phyloP scores from a whole-genome alignment of 495 filamentous ascomycete species.

The Saxophila tyrrhenica region DNA sequence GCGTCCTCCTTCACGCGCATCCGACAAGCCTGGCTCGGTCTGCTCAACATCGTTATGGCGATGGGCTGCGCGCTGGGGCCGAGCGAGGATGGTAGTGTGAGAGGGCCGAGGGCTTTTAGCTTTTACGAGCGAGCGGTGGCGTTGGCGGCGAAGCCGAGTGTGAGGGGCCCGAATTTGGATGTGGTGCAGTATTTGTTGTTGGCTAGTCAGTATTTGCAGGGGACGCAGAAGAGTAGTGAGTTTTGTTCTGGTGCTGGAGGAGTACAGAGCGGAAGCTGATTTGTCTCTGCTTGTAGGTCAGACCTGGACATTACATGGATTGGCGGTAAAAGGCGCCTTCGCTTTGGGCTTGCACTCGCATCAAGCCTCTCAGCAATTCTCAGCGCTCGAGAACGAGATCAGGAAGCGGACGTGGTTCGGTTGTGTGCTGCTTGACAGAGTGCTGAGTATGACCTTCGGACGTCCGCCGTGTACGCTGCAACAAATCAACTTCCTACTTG shows the following conservation, averaged over 20 bases:
- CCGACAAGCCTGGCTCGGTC: neutral
- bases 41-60: neutral
- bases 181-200: neutral
- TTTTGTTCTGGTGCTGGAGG: too few species aligned
- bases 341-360: neutral
- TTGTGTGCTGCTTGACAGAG: neutral
- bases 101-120: neutral
- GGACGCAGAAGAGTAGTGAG: too few species aligned
- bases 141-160: neutral
- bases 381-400: neutral
- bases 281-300: too few species aligned
- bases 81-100: neutral
- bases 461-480: neutral
- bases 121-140: neutral
- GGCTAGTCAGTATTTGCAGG: neutral
- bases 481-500: too few species aligned
- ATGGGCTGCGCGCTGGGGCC: neutral
- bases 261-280: too few species aligned
- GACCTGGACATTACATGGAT: neutral
- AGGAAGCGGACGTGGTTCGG: neutral
- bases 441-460: neutral
- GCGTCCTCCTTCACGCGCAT: neutral
- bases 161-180: neutral
- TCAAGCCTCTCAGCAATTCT: neutral
- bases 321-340: neutral